A percentile compares a stretch with the other conserved stretches of the same genome.
Conservation (phyloP, 1,284 basidiomycete genomes). For the Chondrostereum purpureum region DNA sequence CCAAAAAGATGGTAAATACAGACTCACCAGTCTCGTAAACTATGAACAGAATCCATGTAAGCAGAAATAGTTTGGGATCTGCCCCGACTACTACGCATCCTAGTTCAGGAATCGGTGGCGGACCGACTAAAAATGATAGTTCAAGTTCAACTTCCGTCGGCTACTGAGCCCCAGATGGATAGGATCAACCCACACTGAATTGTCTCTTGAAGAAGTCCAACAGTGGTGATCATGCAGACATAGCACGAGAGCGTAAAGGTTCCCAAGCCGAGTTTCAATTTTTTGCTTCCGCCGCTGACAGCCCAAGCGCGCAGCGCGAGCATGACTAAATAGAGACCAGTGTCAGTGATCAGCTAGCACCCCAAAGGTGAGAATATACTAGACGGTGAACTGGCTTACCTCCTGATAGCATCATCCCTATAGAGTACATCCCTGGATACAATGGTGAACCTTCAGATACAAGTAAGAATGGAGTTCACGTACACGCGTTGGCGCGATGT, state of each 20-base stretch:
- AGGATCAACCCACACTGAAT: background rate
- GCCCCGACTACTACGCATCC: background rate
- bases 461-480: background rate
- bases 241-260: conserved; percentile 16
- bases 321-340: too few relatives aligned
- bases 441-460: background rate
- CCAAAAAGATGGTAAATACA: too few relatives aligned
- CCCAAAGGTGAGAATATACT: conserved; percentile 20
- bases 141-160: too few relatives aligned
- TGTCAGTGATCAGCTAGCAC: too few relatives aligned
- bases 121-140: too few relatives aligned
- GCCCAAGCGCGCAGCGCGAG: conserved; percentile 17
- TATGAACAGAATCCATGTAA: background rate
- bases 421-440: conserved; percentile 1
- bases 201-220: background rate
- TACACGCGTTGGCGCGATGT: background rate
- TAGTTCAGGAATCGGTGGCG: background rate
- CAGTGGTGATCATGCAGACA: conserved; percentile 1
- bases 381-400: too few relatives aligned
- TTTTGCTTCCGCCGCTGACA: conserved; percentile 12
- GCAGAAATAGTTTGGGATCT: background rate
- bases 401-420: conserved; percentile 1
- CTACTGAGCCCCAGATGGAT: too few relatives aligned
- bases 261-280: conserved; percentile 8
- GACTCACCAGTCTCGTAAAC: background rate